Percentiles rank a stretch among this genome's conserved stretches.
Evolutionary conservation across 345 rosid species (phyloP).

Genomic region (Eucalyptus globulus): DNA sequence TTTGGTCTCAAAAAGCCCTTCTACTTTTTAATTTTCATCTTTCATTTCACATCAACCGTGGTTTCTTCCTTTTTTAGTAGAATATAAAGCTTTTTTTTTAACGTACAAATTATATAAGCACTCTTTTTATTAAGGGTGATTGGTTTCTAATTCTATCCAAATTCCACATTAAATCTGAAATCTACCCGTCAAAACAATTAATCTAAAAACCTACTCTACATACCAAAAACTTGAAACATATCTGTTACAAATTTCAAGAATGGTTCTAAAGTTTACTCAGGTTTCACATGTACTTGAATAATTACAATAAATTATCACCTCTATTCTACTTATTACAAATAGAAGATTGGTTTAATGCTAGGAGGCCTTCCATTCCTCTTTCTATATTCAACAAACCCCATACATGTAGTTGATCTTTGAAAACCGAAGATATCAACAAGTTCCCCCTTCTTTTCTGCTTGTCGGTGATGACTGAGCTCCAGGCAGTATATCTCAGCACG

Average conservation of each 20-base stretch:
- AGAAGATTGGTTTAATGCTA: neutral
- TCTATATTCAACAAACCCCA: neutral
- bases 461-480: neutral
- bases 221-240: no score
- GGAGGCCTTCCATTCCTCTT: neutral
- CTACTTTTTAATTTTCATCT: neutral
- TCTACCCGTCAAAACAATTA: accelerated
- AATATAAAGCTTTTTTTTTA: neutral
- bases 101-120: neutral
- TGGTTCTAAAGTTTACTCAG: no score
- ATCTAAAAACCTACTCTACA: no score
- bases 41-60: neutral
- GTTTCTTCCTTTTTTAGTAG: neutral
- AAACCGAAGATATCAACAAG: neutral
- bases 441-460: neutral
- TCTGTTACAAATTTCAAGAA: accelerated
- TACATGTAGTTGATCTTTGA: neutral
- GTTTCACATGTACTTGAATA: no score
- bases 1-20: neutral
- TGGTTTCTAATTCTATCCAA: no score
- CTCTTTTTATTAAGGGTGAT: neutral
- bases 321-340: neutral
- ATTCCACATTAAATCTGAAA: no score
- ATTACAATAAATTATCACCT: no score
- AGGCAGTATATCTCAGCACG: neutral